Evolutionary conservation across 2,329 filamentous ascomycete species (phyloP), one percentile per base, ranked within the genome.

Genomic region (Colletotrichum tabaci): DNA sequence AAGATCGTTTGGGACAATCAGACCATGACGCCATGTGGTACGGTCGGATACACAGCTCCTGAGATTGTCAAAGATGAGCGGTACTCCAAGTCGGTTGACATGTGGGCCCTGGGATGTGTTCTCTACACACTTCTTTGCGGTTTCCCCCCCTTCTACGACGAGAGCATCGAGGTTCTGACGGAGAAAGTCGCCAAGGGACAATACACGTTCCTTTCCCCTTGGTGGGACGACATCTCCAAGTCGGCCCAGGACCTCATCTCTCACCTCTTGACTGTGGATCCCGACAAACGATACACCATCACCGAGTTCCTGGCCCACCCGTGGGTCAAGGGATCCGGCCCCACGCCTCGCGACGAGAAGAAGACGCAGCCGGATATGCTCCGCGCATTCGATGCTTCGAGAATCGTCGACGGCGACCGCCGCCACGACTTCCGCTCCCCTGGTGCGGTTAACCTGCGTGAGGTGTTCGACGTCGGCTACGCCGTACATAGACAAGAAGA

Each of bases 31-130:
- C 96, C 96, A n/a, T 99, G 96, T 81, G 96, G 96, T 69, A 99
- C 96, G 0, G 96, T 98, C 68, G 96, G 96, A 53, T 99, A 99
- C 84, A 98, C 96, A 4, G 96, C 96, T 4, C 96, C 96, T 9
- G 96, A 99, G 80, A 99, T 99, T 74, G 96, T 99, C 80, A 98
- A 98, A 84, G 96, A 99, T 82, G 96, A 99, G 84, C 91, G 95
- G 26, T 99, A 99, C 82, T 98, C 96, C 47, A 99, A 98, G 87
- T 97, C 94, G 62, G 96, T 99, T 56, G 96, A 99, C 79, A 99
- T 99, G 96, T 99, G 96, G 96, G 96, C 96, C 4, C 84, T 99
- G 42, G 96, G 96, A 16, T 99, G 96, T 80, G 96, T 99, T 13
- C 87, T 99, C 6, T 99, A 99, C 85, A 99, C 96, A 0, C 86